A percentile compares a stretch with the other conserved stretches of the same genome.
Evolutionary conservation across 2,329 filamentous ascomycete species (phyloP).

Genomic region (Penicillium sclerotigenum): DNA sequence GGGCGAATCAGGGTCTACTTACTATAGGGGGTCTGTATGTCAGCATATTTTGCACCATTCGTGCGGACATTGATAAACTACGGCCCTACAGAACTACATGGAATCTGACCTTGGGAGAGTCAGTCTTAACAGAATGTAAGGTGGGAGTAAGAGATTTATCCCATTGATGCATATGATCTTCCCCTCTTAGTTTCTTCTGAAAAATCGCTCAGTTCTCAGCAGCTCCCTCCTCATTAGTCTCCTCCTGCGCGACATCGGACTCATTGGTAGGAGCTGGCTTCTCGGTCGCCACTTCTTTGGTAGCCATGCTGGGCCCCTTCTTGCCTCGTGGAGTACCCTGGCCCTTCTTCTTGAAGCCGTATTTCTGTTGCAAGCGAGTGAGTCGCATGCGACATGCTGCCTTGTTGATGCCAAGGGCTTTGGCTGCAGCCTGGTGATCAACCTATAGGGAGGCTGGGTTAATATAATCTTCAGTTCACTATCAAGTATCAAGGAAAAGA

Average conservation of each 20-base stretch:
- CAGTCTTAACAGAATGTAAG: background rate
- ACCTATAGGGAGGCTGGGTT: background rate
- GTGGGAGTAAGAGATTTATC: too few relatives aligned
- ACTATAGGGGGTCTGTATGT: background rate
- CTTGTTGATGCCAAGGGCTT: background rate
- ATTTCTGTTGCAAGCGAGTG: background rate
- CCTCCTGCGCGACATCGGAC: background rate
- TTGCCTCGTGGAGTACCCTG: background rate
- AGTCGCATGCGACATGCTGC: background rate
- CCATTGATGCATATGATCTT: background rate
- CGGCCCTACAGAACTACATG: background rate
- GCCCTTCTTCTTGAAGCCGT: rapidly evolving
- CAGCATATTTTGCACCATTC: background rate
- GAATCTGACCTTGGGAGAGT: background rate
- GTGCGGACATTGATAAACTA: background rate
- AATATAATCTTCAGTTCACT: background rate
- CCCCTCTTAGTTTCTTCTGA: rapidly evolving
- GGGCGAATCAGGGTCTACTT: background rate
- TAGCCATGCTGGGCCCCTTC: rapidly evolving
- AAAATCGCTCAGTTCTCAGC: background rate
- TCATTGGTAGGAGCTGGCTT: background rate
- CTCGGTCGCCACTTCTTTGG: background rate
- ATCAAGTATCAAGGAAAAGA: too few relatives aligned
- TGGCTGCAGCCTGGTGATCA: rapidly evolving
- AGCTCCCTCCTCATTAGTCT: background rate